phyloP scores from a whole-genome alignment of 441 rosid species.

The Melianthus villosus region DNA sequence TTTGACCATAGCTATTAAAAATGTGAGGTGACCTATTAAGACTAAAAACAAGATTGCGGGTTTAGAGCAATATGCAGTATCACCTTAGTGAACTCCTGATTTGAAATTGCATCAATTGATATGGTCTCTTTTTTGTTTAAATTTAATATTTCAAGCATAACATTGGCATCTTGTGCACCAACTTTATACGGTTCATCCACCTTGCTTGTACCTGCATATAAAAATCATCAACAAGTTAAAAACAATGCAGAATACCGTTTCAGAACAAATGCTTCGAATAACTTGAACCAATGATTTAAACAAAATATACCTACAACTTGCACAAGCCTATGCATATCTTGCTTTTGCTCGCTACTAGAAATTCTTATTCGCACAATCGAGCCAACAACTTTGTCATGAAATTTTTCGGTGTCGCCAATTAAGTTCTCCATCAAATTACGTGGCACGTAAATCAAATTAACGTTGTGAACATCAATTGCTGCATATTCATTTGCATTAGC shows the following conservation, averaged over 20 bases:
- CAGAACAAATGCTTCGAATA: too few species aligned
- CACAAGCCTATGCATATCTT: conserved; percentile 72
- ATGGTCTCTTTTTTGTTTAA: conserved; percentile 63
- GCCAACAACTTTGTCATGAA: conserved; percentile 74
- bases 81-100: conserved; percentile 90
- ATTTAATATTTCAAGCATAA: conserved; percentile 62
- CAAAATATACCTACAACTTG: conserved; percentile 66
- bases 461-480: conserved; percentile 76
- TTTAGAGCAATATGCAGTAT: conserved; percentile 8
- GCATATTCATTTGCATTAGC: conserved; percentile 55
- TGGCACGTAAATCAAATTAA: conserved; percentile 57
- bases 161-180: conserved; percentile 42
- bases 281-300: too few species aligned
- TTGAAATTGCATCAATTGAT: conserved; percentile 59
- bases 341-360: conserved; percentile 50
- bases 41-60: not conserved
- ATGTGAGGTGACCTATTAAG: too few species aligned
- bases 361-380: conserved; percentile 71
- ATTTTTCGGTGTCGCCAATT: conserved; percentile 45
- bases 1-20: too few species aligned
- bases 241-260: too few species aligned
- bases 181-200: conserved; percentile 44
- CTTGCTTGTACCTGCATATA: conserved; percentile 50
- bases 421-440: conserved; percentile 57
- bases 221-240: conserved; percentile 4